These are phyloP conservation scores for Triticum monococcum DNA, from an alignment of 176 grass and related monocot genomes.

Conservation along the genomic window DNA sequence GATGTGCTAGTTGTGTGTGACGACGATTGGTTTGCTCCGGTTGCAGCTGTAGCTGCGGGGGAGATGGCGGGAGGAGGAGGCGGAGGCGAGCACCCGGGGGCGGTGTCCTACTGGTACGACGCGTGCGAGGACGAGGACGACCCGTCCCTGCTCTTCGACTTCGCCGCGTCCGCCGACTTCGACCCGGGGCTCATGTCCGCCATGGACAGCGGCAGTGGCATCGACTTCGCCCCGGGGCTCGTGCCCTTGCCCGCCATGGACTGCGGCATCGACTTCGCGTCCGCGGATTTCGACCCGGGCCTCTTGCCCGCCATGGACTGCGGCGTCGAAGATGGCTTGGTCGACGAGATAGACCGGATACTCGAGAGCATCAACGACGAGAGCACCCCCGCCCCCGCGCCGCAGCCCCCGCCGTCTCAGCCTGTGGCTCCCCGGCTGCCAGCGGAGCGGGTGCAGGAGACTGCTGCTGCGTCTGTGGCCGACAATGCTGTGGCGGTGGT, in stretches of 20 bases:
- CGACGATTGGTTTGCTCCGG: neutral
- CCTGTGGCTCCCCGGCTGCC: neutral
- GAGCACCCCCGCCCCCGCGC: neutral
- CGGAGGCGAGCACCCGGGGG: conserved; percentile 39
- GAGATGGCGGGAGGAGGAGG: conserved; percentile 39
- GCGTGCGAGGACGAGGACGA: conserved; percentile 69
- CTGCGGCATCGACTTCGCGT: conserved; percentile 67
- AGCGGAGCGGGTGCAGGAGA: neutral
- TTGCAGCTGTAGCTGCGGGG: conserved; percentile 18
- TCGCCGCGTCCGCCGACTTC: no score
- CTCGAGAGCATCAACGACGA: conserved; percentile 93
- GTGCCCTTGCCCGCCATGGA: no score
- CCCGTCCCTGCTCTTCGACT: conserved; percentile 33
- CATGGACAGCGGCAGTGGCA: no score
- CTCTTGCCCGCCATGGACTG: conserved; percentile 55
- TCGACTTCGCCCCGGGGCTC: no score
- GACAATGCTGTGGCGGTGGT: conserved; percentile 17
- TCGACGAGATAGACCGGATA: conserved; percentile 90
- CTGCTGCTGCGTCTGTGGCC: neutral
- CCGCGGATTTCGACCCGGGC: conserved; percentile 67
- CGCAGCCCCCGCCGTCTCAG: neutral
- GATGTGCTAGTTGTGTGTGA: conserved; percentile 8
- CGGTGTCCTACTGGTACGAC: conserved; percentile 80
- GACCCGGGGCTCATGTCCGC: no score
- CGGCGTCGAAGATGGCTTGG: conserved; percentile 69